Percentiles rank a stretch among this genome's conserved stretches.
Conservation (phyloP, 2,329 filamentous ascomycete genomes). For the Fusarium tuaranense region DNA sequence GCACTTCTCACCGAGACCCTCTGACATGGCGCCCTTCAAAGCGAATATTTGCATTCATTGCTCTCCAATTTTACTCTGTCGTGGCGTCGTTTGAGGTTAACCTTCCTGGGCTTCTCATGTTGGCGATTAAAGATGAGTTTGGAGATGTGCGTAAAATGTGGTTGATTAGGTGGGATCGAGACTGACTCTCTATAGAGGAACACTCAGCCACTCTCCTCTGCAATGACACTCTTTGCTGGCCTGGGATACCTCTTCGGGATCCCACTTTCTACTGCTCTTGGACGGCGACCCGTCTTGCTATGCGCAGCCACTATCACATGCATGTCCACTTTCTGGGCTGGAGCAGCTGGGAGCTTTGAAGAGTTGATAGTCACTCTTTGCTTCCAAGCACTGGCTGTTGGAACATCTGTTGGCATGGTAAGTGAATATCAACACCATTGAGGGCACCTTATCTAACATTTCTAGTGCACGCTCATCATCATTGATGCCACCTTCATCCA, state of each 20-base stretch:
- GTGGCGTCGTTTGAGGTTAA: slow-evolving; percentile 18
- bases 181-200: background rate
- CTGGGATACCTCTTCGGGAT: slow-evolving; percentile 19
- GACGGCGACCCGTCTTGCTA: slow-evolving; percentile 24
- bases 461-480: slow-evolving; percentile 14
- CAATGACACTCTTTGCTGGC: slow-evolving; percentile 29
- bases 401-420: slow-evolving; percentile 19
- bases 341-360: background rate
- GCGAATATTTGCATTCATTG: slow-evolving; percentile 15
- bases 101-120: slow-evolving; percentile 11
- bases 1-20: slow-evolving; percentile 29
- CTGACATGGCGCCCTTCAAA: slow-evolving; percentile 32
- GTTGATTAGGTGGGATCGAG: no score
- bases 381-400: slow-evolving; percentile 22
- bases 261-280: slow-evolving; percentile 29
- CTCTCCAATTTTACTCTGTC: slow-evolving; percentile 20
- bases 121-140: slow-evolving; percentile 16
- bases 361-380: slow-evolving; percentile 13
- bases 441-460: background rate
- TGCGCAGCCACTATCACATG: slow-evolving; percentile 1
- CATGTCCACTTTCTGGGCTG: slow-evolving; percentile 23
- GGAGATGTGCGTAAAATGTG: background rate
- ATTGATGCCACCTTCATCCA: slow-evolving; percentile 36
- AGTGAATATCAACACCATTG: background rate
- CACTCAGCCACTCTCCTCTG: slow-evolving; percentile 16